Evolutionary conservation across 345 rosid genomes (phyloP), one percentile per base, ranked within the genome.

Genomic region (Gynandropsis gynandra): DNA sequence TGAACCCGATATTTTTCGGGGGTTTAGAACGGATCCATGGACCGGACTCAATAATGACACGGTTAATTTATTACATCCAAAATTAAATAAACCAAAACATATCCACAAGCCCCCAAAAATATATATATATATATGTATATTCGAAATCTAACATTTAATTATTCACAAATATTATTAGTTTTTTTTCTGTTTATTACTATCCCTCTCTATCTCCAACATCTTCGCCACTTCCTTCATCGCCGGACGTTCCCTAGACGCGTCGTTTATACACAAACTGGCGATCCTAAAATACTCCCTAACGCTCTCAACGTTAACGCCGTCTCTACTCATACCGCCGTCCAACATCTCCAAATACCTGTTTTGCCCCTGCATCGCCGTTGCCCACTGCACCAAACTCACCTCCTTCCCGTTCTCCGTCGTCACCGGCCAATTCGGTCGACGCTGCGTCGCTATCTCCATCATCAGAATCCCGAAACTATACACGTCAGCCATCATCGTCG

Each of bases 401-500:
- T 72, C 82, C 15, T 48, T 59, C 10, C 63, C 68, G 1, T 24
- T 5, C 1, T 55, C 76, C 0, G 69, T 7, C 51, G 0, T 7
- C 37, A 70, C 46, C 0, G 87, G 80, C 72, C 72, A 72, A 59
- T 87, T 87, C 12, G 98, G 98, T 61, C 89, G 63, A 15, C 48
- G 59, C 7, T 78, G 72, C 0, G 95, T 77, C 17, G 71, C 82
- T 1, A 76, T 61, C 72, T 90, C 96, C 19, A 90, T 27, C 96
- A 90, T 90, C 49, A 90, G 32, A 9, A 90, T 51, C 1, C 96
- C 98, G 3, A 87, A 90, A 37, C 96, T 87, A 19, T 87, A 87
- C 1, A 80, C 92, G 12, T 90, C 98, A 0, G 84, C 85, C 52
- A 59, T 62, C 17, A 64, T 61, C 0, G 96, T 84, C 0, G 98